phyloP scores from a whole-genome alignment of 805 yeast genomes.

The Nadsonia fulvescens region DNA sequence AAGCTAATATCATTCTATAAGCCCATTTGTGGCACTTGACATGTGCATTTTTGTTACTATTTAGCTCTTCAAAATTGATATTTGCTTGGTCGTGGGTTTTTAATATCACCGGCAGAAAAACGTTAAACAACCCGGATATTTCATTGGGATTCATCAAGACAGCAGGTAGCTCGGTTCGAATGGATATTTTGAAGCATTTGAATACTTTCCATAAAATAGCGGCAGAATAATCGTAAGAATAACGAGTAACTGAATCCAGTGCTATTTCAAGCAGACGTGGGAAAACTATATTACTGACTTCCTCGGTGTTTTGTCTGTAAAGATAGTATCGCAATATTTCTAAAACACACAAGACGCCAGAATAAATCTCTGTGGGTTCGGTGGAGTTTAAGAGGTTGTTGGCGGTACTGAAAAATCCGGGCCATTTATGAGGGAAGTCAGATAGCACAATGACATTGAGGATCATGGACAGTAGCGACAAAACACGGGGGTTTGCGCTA shows the following conservation, averaged over 20 bases:
- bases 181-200: slow-evolving; percentile 62
- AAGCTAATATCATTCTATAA: slow-evolving; percentile 52
- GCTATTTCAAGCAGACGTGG: slow-evolving; percentile 55
- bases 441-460: slow-evolving; percentile 31
- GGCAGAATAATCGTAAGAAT: slow-evolving; percentile 30
- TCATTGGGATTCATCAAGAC: slow-evolving; percentile 36
- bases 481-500: slow-evolving; percentile 11
- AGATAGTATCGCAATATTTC: slow-evolving; percentile 56
- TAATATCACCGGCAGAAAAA: slow-evolving; percentile 52
- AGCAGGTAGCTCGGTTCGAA: slow-evolving; percentile 45
- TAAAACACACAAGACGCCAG: slow-evolving; percentile 29
- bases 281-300: slow-evolving; percentile 36
- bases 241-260: slow-evolving; percentile 28
- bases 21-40: slow-evolving; percentile 80
- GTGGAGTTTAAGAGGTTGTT: slow-evolving; percentile 24
- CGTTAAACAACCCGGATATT: slow-evolving; percentile 51
- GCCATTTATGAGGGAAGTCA: slow-evolving; percentile 40
- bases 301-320: slow-evolving; percentile 45
- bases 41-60: slow-evolving; percentile 38
- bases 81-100: slow-evolving; percentile 39
- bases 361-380: slow-evolving; percentile 35
- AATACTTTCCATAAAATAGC: slow-evolving; percentile 60
- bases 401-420: slow-evolving; percentile 30
- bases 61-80: slow-evolving; percentile 31
- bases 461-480: slow-evolving; percentile 27